Percentiles rank a stretch among this genome's conserved stretches.
These are phyloP conservation scores for Zygotorulaspora mrakii DNA, from an alignment of 1,139 yeast species.

Conservation along the genomic window DNA sequence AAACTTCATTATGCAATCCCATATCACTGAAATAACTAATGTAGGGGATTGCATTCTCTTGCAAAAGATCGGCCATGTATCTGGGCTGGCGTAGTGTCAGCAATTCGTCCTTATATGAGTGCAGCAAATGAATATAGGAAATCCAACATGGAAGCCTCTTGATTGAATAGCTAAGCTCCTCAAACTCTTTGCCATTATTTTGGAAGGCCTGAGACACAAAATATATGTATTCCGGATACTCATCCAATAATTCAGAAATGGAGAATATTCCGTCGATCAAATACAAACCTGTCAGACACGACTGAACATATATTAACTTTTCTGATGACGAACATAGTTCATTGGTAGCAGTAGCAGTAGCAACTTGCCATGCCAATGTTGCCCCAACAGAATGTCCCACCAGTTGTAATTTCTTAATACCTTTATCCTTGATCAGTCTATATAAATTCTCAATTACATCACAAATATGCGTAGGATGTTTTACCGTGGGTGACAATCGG, in stretches of 20 bases:
- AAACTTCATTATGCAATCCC: slow-evolving; percentile 37
- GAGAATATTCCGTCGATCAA: slow-evolving; percentile 50
- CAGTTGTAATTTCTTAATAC: slow-evolving; percentile 39
- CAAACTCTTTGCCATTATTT: slow-evolving; percentile 17
- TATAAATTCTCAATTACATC: slow-evolving; percentile 53
- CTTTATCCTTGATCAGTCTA: slow-evolving; percentile 27
- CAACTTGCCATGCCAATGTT: slow-evolving; percentile 56
- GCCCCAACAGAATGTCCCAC: slow-evolving; percentile 88
- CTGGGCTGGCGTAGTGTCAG: slow-evolving; percentile 30
- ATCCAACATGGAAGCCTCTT: slow-evolving; percentile 5
- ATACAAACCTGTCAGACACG: slow-evolving; percentile 23
- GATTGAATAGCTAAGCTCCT: slow-evolving; percentile 14
- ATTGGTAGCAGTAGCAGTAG: slow-evolving; percentile 8
- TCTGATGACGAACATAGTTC: neutral
- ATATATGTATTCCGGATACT: slow-evolving; percentile 43
- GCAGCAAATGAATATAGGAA: slow-evolving; percentile 24
- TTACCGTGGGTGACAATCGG: slow-evolving; percentile 58
- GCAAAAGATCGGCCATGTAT: slow-evolving; percentile 22
- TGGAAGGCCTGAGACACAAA: slow-evolving; percentile 45
- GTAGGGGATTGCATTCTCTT: slow-evolving; percentile 17
- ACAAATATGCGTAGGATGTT: slow-evolving; percentile 59
- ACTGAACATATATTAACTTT: slow-evolving; percentile 8
- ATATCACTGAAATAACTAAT: slow-evolving; percentile 19
- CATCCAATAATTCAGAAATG: slow-evolving; percentile 39
- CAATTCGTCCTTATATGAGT: slow-evolving; percentile 36